Base-by-base conservation (phyloP, 1,284 basidiomycete genomes). In the Cryptococcus depauperatus region DNA sequence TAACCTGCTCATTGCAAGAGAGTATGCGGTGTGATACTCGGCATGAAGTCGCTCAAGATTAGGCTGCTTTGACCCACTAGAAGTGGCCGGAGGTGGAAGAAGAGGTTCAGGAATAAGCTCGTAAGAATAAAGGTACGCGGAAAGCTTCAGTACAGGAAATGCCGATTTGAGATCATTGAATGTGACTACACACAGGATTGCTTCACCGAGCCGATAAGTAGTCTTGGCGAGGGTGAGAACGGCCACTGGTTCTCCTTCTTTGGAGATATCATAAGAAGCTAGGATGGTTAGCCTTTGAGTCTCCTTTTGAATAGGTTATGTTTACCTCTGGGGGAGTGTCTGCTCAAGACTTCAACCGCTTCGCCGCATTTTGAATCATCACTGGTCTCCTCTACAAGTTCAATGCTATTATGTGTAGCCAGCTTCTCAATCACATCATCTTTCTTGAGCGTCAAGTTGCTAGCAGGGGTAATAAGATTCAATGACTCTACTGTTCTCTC, bases 261-360 rank as follows among this genome's bases (percentile, higher is more conserved):
- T 91, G 60, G 82, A 84, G 49, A 95, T 88, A 69, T 95, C 90
- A 69, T 87, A 93, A 0, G 88, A 90, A 27, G 83, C 88, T 91
- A 52, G 40, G 11, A 14, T 21, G 7, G 16, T 52, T 34, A 48
- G n/a, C n/a, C n/a, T n/a, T 46, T 46, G 16, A 22, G 35, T 22
- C 26, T 14, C 19, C 16, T 14, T 18, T 10, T 16, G 4, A 19
- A n/a, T 22, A 22, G 14, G 10, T 22, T 37, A 32, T 6, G 10
- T 76, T 46, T 46, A 87, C 87, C 78, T 75, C 93, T 95, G 64
- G 82, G 83, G 1, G 87, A 83, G 61, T 86, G 86, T 33, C 90
- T 74, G 13, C 88, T 90, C 35, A 93, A 72, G 37, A 93, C 81
- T 71, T 95, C 90, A 1, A 96, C 87, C 0, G 88, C 88, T 58